Percentiles rank a stretch among this genome's conserved stretches.
Conservation (phyloP, 805 yeast species). For the Hagleromyces aurorensis region DNA sequence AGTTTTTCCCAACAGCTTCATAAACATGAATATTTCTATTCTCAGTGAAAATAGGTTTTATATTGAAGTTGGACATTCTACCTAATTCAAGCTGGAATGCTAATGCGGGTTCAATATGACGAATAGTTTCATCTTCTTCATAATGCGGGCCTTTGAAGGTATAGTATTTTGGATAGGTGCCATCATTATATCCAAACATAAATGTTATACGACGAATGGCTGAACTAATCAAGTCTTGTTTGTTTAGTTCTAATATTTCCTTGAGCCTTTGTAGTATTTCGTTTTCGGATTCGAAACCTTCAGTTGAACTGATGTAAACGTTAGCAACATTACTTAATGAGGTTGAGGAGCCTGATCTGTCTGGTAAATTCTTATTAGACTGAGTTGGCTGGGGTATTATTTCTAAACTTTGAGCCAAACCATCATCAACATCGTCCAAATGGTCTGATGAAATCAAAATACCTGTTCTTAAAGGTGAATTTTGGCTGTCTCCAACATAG, state of each 20-base stretch:
- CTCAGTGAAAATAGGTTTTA: constrained; percentile 90
- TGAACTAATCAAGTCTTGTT: constrained; percentile 60
- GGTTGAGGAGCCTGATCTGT: constrained; percentile 33
- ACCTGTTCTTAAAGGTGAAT: constrained; percentile 71
- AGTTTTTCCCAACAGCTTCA: constrained; percentile 91
- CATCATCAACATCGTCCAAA: constrained; percentile 85
- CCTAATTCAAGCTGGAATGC: constrained; percentile 96
- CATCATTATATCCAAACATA: constrained; percentile 74
- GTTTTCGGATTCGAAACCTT: constrained; percentile 65
- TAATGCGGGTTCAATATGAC: constrained; percentile 97
- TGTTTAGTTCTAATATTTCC: constrained; percentile 58
- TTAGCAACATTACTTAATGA: constrained; percentile 73
- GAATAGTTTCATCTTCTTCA: constrained; percentile 81
- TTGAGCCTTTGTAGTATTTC: constrained; percentile 56
- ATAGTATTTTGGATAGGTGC: constrained; percentile 89
- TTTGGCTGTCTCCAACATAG: constrained; percentile 67
- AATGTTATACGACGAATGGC: constrained; percentile 90
- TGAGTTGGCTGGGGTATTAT: constrained; percentile 45
- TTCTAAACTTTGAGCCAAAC: constrained; percentile 66
- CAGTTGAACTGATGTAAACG: constrained; percentile 64
- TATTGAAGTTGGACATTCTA: constrained; percentile 88
- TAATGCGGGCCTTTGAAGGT: constrained; percentile 89
- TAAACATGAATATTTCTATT: constrained; percentile 97
- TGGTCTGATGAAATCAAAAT: constrained; percentile 71
- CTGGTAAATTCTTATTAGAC: constrained; percentile 42